Evolutionary conservation across 441 rosid genomes (phyloP), one percentile per base, ranked within the genome.

Genomic region (Gossypium armourianum): DNA sequence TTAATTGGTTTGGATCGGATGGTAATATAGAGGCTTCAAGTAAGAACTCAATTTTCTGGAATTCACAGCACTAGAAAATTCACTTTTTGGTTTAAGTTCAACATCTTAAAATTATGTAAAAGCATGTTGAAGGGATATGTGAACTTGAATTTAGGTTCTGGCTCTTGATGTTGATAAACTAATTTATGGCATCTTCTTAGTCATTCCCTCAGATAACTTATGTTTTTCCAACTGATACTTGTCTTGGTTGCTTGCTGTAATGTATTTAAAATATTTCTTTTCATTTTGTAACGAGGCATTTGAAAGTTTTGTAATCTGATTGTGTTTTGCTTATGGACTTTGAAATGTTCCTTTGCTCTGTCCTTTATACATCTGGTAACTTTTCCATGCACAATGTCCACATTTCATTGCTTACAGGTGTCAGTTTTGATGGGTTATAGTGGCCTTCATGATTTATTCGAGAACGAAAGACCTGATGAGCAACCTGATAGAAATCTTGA

Each of bases 391-490:
- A 50, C 70, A 54, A 68, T 43, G 29, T 58, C 73, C 61, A 69
- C 28, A 26, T 70, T 24, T 16, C 76, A 69, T 75, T 72, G 26
- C 72, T 56, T 71, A 2, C 72, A 89, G 97, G 96, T 85, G 62
- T 80, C 91, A n/a, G 89, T 82, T 50, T 65, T 82, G 59, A 80
- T 85, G 86, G 86, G 69, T 47, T 83, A 75, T 68, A 81, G 78
- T 70, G 77, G 81, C 73, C 70, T 78, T 77, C 80, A 84, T 74
- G 90, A 86, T 80, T 80, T 87, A 9, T 60, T 83, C 45, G 77
- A 78, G 76, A 76, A 83, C 55, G 85, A 80, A 75, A 78, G 78
- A 74, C 78, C 59, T 72, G 83, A 78, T 73, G 78, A 79, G 66
- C 82, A 81, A 77, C 73, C 82, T 62, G 83, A 62, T 63, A 32